These are phyloP conservation scores for Ogataea naganishii DNA, from an alignment of 805 yeast genomes.

Conservation along the genomic window DNA sequence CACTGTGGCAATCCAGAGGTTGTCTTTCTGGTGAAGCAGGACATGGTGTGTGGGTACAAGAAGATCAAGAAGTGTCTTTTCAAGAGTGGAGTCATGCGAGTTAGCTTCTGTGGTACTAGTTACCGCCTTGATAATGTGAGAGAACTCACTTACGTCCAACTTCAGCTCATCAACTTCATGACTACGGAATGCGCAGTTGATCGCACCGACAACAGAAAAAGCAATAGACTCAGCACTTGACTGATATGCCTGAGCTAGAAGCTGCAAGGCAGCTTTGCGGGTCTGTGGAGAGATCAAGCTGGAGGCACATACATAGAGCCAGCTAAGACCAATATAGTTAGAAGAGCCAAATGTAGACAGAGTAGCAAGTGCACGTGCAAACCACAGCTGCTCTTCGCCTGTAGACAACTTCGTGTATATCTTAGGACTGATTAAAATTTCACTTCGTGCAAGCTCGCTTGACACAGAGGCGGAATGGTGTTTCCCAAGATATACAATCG, in stretches of 20 bases:
- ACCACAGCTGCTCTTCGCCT: slow-evolving; percentile 44
- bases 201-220: slow-evolving; percentile 32
- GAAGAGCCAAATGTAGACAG: slow-evolving; percentile 15
- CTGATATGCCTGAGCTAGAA: slow-evolving; percentile 24
- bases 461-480: too few species aligned
- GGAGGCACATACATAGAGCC: slow-evolving; percentile 41
- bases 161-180: too few species aligned
- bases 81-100: too few species aligned
- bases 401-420: slow-evolving; percentile 40
- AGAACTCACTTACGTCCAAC: too few species aligned
- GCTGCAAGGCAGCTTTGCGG: slow-evolving; percentile 25
- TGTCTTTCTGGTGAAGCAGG: slow-evolving; percentile 24
- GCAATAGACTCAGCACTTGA: slow-evolving; percentile 32
- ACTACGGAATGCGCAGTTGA: too few species aligned
- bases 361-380: slow-evolving; percentile 33
- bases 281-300: slow-evolving; percentile 23
- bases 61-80: slow-evolving; percentile 27
- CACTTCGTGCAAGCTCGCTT: slow-evolving; percentile 10
- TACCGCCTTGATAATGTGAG: too few species aligned
- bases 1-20: slow-evolving; percentile 75
- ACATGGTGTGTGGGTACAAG: slow-evolving; percentile 37
- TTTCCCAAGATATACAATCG: slow-evolving; percentile 19
- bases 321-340: slow-evolving; percentile 33
- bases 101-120: too few species aligned
- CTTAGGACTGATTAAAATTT: slow-evolving; percentile 33